These are phyloP conservation scores for Chlorella sp. DNA, from an alignment of 139 green algal species.

Conservation along the genomic window DNA sequence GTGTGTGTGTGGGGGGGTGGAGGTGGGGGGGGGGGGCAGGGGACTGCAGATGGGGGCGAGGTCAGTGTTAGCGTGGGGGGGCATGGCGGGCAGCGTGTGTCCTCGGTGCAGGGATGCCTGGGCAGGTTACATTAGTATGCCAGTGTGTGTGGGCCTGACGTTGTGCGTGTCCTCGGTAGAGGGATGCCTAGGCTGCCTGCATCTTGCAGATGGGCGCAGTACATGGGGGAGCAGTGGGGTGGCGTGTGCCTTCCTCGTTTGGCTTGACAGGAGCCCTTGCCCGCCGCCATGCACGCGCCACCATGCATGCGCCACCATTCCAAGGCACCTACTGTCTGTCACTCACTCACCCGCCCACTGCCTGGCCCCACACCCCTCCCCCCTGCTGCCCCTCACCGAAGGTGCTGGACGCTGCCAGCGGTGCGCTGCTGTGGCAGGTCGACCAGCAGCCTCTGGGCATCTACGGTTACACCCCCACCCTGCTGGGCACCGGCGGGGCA, in stretches of 20 bases:
- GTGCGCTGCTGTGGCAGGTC: background rate
- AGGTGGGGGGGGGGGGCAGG: too few relatives aligned
- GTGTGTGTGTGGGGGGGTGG: background rate
- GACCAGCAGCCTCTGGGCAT: conserved; percentile 15
- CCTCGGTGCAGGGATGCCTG: background rate
- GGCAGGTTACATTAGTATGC: too few relatives aligned
- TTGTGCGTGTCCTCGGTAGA: too few relatives aligned
- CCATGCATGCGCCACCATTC: background rate
- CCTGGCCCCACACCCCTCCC: background rate
- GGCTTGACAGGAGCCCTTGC: background rate
- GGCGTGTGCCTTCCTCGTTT: too few relatives aligned
- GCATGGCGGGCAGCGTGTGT: too few relatives aligned
- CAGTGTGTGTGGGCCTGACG: too few relatives aligned
- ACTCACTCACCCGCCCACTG: background rate
- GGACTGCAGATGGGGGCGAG: too few relatives aligned
- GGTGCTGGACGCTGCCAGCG: conserved; percentile 18
- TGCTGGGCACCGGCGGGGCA: background rate
- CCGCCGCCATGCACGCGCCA: background rate
- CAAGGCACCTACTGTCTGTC: background rate
- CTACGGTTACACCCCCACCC: conserved; percentile 5
- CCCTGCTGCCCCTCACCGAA: background rate
- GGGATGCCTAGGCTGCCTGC: too few relatives aligned
- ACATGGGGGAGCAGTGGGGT: too few relatives aligned
- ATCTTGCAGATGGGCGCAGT: too few relatives aligned
- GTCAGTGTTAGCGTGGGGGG: too few relatives aligned